Base-by-base conservation (phyloP, 2,329 filamentous ascomycete species). In the Aureobasidium zeae region DNA sequence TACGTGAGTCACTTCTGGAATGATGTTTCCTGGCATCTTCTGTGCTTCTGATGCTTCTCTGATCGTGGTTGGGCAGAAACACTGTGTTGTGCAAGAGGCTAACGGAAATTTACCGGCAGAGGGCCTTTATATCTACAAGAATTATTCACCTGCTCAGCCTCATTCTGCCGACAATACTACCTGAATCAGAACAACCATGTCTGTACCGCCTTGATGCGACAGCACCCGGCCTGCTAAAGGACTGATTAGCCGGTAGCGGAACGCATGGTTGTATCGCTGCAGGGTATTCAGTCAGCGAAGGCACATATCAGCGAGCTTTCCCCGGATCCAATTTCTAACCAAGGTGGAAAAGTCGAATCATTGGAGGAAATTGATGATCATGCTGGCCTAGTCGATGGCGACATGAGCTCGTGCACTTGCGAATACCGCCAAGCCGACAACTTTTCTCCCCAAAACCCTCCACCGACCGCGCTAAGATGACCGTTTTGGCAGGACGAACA, bases 11-110 rank as follows among this genome's bases (percentile, higher is more conserved):
- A 32, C 22, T 7, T 45, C 43, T 25, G 33, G 32, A 8, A 44
- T 36, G 13, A 44, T 44, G 19, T 36, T 44, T 24, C 41, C 41
- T 29, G 41, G 41, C 41, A 44, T 44, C 15, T 36, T 36, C 15
- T 33, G 21, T 13, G 13, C 11, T 15, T 29, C 69, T n/a, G n/a
- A n/a, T n/a, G n/a, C n/a, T n/a, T n/a, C n/a, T n/a, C n/a, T n/a
- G n/a, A n/a, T n/a, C n/a, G n/a, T n/a, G n/a, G n/a, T n/a, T n/a
- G n/a, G n/a, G n/a, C n/a, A n/a, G n/a, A n/a, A n/a, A n/a, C n/a
- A n/a, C n/a, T n/a, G n/a, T n/a, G n/a, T n/a, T n/a, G n/a, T 32
- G 28, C 20, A 41, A 41, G 7, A 11, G 7, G 37, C 37, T 28
- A 24, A 32, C 17, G 9, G 28, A 24, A 16, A 32, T 24, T 32